A percentile compares a stretch with the other conserved stretches of the same genome.
phyloP scores from a whole-genome alignment of 2,329 filamentous ascomycete genomes.

The Phialocephala sp. region DNA sequence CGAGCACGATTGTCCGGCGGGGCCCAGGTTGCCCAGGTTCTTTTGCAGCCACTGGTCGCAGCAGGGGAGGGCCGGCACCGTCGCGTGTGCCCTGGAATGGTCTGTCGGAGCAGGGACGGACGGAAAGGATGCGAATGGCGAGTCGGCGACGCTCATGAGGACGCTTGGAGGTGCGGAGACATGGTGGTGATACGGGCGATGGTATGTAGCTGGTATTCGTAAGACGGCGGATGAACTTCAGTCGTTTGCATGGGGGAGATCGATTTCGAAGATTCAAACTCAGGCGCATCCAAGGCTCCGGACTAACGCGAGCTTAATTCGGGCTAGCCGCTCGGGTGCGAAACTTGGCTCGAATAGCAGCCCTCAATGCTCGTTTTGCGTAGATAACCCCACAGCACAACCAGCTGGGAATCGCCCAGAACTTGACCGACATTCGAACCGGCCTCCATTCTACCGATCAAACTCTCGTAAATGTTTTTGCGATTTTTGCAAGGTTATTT shows the following conservation, averaged over 20 bases:
- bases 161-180: not conserved
- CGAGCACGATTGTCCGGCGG: not conserved
- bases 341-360: too few species aligned
- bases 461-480: too few species aligned
- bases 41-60: not conserved
- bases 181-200: not conserved
- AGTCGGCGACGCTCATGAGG: not conserved
- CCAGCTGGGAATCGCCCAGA: not conserved
- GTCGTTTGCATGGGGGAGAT: constrained; percentile 1
- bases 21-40: not conserved
- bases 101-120: not conserved
- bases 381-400: not conserved
- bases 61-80: constrained; percentile 4
- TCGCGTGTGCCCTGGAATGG: constrained; percentile 1
- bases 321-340: not conserved
- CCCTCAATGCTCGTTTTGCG: too few species aligned
- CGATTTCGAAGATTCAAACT: not conserved
- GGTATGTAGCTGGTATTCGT: not conserved
- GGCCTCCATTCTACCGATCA: too few species aligned
- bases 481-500: too few species aligned
- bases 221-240: not conserved
- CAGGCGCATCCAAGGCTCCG: not conserved
- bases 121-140: not conserved
- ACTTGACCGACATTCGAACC: too few species aligned
- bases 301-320: constrained; percentile 7